Percentiles rank a stretch among this genome's conserved stretches.
Conservation (phyloP, 257 asterid genomes). For the Eucommia ulmoides region DNA sequence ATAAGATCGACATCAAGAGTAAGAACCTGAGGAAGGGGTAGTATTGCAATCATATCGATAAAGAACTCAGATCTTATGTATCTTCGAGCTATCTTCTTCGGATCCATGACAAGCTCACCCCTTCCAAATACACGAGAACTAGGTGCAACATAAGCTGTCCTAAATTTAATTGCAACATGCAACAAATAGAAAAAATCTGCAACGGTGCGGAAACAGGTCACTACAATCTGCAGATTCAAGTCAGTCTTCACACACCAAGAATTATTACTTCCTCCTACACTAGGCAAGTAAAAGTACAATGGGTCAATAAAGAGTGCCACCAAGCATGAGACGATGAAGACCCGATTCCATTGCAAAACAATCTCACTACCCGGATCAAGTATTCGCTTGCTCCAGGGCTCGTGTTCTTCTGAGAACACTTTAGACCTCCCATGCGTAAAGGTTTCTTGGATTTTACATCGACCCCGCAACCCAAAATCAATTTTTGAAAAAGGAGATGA, state of each 20-base stretch:
- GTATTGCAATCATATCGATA: constrained; percentile 73
- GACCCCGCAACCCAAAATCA: constrained; percentile 13
- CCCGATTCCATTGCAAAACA: constrained; percentile 81
- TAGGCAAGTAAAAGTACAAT: constrained; percentile 76
- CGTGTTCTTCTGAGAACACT: constrained; percentile 42
- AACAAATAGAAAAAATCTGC: constrained; percentile 80
- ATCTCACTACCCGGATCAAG: constrained; percentile 89
- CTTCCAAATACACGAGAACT: constrained; percentile 90
- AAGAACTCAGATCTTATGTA: constrained; percentile 70
- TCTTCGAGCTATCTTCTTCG: constrained; percentile 64
- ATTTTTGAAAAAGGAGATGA: constrained; percentile 28
- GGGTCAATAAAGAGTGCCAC: constrained; percentile 84
- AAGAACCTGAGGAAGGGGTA: constrained; percentile 94
- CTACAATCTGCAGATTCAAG: constrained; percentile 58
- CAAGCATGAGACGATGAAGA: constrained; percentile 77
- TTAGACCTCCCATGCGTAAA: constrained; percentile 47
- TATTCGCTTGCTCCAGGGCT: constrained; percentile 49
- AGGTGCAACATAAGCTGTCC: constrained; percentile 91
- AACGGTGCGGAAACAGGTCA: constrained; percentile 70
- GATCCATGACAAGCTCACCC: constrained; percentile 98
- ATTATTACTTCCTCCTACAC: constrained; percentile 41
- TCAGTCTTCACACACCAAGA: constrained; percentile 72
- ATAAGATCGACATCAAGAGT: too few species aligned
- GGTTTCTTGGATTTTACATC: constrained; percentile 30
- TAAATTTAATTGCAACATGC: constrained; percentile 71